Percentiles rank a stretch among this genome's conserved stretches.
Evolutionary conservation across 768 basidiomycete genomes (phyloP).

Genomic region (Termitomyces sp.): DNA sequence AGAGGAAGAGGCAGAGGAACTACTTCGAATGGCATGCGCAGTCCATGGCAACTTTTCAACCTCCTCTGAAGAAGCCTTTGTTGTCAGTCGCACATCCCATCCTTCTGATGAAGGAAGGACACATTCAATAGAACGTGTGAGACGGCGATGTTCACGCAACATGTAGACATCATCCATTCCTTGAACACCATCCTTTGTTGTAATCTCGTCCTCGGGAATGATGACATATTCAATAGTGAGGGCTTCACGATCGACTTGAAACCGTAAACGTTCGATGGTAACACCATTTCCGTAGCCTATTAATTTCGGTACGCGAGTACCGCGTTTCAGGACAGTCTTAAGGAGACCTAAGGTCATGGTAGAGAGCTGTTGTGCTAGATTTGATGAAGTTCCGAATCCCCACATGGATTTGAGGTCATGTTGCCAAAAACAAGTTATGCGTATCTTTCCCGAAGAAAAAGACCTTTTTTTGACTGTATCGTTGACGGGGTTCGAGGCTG

Average conservation of each 20-base stretch:
- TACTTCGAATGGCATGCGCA: conserved; percentile 50
- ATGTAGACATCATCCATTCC: conserved; percentile 64
- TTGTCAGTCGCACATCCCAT: conserved; percentile 84
- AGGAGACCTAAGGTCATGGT: conserved; percentile 79
- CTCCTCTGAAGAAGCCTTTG: conserved; percentile 69
- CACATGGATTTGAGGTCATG: conserved; percentile 88
- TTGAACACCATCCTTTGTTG: conserved; percentile 29
- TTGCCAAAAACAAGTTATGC: conserved; percentile 93
- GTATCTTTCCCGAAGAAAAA: conserved; percentile 39
- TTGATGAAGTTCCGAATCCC: conserved; percentile 67
- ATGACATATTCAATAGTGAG: conserved; percentile 83
- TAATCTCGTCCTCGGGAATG: conserved; percentile 65
- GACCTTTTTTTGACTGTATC: conserved; percentile 32
- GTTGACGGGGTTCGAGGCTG: conserved; percentile 22
- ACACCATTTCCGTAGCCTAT: conserved; percentile 80
- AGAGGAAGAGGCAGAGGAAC: conserved; percentile 29
- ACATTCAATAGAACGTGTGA: conserved; percentile 79
- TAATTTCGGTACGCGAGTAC: conserved; percentile 70
- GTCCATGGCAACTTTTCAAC: conserved; percentile 76
- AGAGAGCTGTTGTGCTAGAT: conserved; percentile 77
- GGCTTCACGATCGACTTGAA: conserved; percentile 80
- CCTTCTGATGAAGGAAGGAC: conserved; percentile 72
- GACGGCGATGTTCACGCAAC: conserved; percentile 61
- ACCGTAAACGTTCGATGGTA: conserved; percentile 72
- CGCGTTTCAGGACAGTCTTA: conserved; percentile 77